These are phyloP conservation scores for Tulasnella sp. DNA, from an alignment of 768 basidiomycete species.

Conservation along the genomic window DNA sequence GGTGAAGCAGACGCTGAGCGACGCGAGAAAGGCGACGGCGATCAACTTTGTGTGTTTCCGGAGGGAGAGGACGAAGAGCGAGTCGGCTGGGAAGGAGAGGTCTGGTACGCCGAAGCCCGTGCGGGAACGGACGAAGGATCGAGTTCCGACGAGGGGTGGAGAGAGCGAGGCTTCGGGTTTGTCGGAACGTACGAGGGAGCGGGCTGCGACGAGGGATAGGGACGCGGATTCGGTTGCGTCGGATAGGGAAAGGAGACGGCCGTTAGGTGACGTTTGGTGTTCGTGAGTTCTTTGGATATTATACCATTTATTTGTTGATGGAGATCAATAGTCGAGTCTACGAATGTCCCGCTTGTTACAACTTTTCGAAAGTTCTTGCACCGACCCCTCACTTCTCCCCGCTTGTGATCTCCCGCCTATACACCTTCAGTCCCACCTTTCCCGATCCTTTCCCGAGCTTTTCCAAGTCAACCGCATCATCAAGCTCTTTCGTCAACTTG, in stretches of 20 bases:
- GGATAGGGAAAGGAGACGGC: background rate
- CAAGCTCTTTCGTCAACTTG: conserved; percentile 27
- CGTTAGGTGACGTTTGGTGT: background rate
- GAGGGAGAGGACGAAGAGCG: conserved; percentile 1
- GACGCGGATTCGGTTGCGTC: background rate
- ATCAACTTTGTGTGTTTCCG: conserved; percentile 94
- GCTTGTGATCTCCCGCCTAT: background rate
- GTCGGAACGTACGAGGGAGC: background rate
- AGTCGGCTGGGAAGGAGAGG: background rate
- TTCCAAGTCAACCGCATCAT: conserved; percentile 25
- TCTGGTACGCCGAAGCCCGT: background rate
- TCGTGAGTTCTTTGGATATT: background rate
- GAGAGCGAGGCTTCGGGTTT: background rate
- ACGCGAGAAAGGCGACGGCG: conserved; percentile 80
- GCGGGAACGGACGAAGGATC: background rate
- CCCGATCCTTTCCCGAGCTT: conserved; percentile 6
- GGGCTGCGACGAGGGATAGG: background rate
- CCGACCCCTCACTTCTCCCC: background rate
- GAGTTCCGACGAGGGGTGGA: background rate
- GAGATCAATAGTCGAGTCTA: too few species aligned
- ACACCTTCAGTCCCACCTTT: background rate
- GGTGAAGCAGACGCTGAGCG: conserved; percentile 81
- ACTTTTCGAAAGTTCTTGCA: background rate
- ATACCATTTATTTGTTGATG: background rate
- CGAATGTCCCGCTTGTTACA: too few species aligned